Base-by-base conservation (phyloP, 352 stramenopile species). In the Pythium aphanidermatum region DNA sequence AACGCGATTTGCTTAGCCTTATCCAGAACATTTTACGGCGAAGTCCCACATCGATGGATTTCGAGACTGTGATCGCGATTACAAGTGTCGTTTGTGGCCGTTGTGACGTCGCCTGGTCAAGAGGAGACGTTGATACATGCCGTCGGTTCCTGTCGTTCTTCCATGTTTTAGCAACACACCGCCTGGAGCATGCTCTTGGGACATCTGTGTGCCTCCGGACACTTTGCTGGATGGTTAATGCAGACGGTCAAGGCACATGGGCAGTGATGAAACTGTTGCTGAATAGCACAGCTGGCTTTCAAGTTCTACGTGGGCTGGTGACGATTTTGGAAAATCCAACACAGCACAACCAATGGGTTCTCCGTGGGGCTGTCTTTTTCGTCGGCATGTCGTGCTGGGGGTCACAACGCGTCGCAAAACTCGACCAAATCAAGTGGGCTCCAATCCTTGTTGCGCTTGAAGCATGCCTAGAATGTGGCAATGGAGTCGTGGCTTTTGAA, bases 301-400 rank as follows among this genome's bases (percentile, higher is more conserved):
- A 88, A 46, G 72, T 86, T 11, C 57, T 94, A 2, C 72, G 72
- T 12, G 78, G 83, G 7, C 52, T 95, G 3, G 48, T 95, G 5
- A 53, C 70, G 7, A 13, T 95, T n/a, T 59, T 95, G 7, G 81
- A 95, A 34, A 73, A 83, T 34, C 78, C 76, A 1, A 35, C 43
- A 3, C 46, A 47, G 39, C 79, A 72, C 42, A 83, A 68, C 16
- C 67, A 79, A 36, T 88, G 72, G 73, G 75, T 90, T n/a, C 58
- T 89, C 0, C 73, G 83, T 37, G 83, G 83, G 0, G 80, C 81
- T 0, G 79, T 95, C 11, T 95, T 93, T 57, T 95, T 92, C 50
- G 58, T 95, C 4, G 83, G 81, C 2, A 95, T 95, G 83, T 93
- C 81, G 13, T 90, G 76, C 27, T 95, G 83, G 83, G 83, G 83